Evolutionary conservation across 2,329 filamentous ascomycete genomes (phyloP).

Genomic region (Pseudodiploospora longispora): DNA sequence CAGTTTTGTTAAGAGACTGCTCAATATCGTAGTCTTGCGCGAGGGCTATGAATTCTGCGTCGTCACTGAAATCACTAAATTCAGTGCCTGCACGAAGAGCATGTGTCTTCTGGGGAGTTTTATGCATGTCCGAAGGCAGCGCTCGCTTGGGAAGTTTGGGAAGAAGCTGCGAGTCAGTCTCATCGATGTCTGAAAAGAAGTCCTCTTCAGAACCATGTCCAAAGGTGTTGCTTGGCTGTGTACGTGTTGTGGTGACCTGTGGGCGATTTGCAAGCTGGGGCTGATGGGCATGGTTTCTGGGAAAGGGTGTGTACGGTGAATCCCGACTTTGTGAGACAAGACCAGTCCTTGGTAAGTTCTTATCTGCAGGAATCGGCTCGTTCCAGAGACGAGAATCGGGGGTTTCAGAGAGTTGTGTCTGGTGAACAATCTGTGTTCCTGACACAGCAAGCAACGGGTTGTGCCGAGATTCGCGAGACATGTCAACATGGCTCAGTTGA

Average conservation of each 20-base stretch:
- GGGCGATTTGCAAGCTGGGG: constrained; percentile 3
- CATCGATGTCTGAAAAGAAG: constrained; percentile 22
- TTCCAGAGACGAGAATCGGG: constrained; percentile 17
- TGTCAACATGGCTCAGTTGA: constrained; percentile 20
- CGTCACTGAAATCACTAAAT: constrained; percentile 42
- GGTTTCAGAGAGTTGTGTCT: constrained; percentile 38
- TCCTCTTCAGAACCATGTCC: constrained; percentile 18
- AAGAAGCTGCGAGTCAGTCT: constrained; percentile 15
- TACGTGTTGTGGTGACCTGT: background rate
- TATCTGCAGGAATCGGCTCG: constrained; percentile 12
- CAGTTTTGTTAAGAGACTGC: constrained; percentile 20
- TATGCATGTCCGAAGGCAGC: constrained; percentile 3
- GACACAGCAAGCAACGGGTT: constrained; percentile 21
- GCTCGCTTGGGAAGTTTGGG: constrained; percentile 7
- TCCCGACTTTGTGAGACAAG: constrained; percentile 17
- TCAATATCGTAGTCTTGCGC: constrained; percentile 42
- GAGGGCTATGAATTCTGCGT: constrained; percentile 44
- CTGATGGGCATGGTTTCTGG: constrained; percentile 11
- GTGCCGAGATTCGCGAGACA: constrained; percentile 26
- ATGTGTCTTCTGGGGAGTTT: constrained; percentile 3
- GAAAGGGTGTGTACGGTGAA: constrained; percentile 16
- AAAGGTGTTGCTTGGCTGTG: constrained; percentile 8
- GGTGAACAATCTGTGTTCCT: constrained; percentile 41
- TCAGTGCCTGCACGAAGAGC: constrained; percentile 20
- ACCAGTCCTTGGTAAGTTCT: constrained; percentile 12